Evolutionary conservation across 805 yeast species (phyloP).

Genomic region (Kodamaea nitidulidarum): DNA sequence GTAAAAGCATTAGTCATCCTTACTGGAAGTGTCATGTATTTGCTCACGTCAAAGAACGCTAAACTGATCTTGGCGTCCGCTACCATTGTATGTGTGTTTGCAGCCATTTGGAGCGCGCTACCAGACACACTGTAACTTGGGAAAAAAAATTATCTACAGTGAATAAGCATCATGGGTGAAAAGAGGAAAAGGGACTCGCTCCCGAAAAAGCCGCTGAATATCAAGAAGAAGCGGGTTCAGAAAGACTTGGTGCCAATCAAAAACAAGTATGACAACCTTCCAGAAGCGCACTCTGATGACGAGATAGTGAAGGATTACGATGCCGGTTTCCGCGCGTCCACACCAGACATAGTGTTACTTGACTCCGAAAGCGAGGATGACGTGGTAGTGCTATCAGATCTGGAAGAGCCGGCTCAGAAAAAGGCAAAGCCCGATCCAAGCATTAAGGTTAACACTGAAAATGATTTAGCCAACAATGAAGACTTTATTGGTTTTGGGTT

Average conservation of each 20-base stretch:
- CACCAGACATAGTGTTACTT: constrained; percentile 26
- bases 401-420: constrained; percentile 10
- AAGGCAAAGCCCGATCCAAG: constrained; percentile 8
- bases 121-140: neutral
- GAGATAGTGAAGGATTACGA: constrained; percentile 22
- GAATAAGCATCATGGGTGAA: constrained; percentile 8
- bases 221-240: constrained; percentile 17
- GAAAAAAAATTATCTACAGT: constrained; percentile 1
- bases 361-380: constrained; percentile 23
- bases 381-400: constrained; percentile 22
- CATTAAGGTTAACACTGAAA: constrained; percentile 13
- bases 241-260: constrained; percentile 18
- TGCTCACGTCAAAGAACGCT: no score
- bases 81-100: neutral
- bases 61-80: neutral
- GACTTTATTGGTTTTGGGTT: constrained; percentile 57
- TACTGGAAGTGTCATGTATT: no score
- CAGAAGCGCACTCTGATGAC: constrained; percentile 22
- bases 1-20: neutral
- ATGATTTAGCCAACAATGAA: constrained; percentile 42
- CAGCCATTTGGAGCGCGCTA: constrained; percentile 3
- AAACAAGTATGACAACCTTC: constrained; percentile 22
- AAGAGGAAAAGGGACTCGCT: constrained; percentile 11
- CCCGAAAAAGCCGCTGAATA: constrained; percentile 22
- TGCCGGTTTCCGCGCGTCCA: constrained; percentile 10